Evolutionary conservation across 805 yeast genomes (phyloP), one percentile per base, ranked within the genome.

Genomic region (Candida alai): DNA sequence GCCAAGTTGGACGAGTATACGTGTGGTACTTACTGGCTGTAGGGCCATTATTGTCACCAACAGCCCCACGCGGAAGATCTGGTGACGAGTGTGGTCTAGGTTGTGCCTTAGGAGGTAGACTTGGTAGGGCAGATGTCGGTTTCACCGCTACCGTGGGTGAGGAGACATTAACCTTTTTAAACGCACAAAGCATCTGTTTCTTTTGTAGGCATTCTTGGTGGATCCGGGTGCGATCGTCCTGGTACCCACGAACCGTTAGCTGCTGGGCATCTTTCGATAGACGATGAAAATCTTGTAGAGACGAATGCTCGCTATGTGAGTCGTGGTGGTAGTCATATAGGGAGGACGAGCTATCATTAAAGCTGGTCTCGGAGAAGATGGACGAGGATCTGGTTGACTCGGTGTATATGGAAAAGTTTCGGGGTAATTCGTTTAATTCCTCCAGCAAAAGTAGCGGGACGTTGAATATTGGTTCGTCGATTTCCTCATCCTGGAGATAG

Each of bases 1-100:
- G 56, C 62, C 76, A 73, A 1, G 69, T 56, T 17, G 84, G 88
- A 35, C 90, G 58, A 0, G 88, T 79, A 16, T 64, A 60, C 0
- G 80, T 54, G 10, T 66, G 42, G 35, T 53, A 49, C 9, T 25
- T 31, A 20, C 3, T 21, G 30, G 44, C 40, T 16, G 28, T 14
- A 10, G 19, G 11, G n/a, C 14, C n/a, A n/a, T n/a, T n/a, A n/a
- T n/a, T n/a, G n/a, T n/a, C n/a, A n/a, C n/a, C n/a, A n/a, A n/a
- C n/a, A n/a, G n/a, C n/a, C n/a, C n/a, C n/a, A 22, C 30, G 21
- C 17, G 6, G n/a, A 18, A 19, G 31, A 24, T 34, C 16, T 12
- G 21, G 28, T 5, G 34, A 36, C 18, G 40, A 30, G 6, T 34
- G 15, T 12, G 37, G 35, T 6, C 35, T 22, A 2, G 39, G 32